These are phyloP conservation scores for Naematelia encephala DNA, from an alignment of 768 basidiomycete genomes.

Conservation along the genomic window DNA sequence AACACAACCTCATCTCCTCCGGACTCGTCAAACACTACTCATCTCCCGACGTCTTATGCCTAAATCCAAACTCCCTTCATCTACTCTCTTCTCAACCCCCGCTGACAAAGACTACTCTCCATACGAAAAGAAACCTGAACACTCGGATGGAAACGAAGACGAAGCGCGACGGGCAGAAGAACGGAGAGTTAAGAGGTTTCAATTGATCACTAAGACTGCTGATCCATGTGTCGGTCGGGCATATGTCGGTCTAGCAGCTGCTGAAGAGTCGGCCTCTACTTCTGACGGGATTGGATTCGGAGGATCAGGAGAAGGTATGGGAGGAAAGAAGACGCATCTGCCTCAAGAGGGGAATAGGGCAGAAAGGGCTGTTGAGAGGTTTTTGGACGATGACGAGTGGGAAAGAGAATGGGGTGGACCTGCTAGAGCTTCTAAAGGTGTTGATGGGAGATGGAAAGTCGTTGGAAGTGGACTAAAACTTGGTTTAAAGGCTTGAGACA, in stretches of 20 bases:
- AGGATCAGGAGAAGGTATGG: conserved; percentile 6
- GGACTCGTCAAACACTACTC: conserved; percentile 34
- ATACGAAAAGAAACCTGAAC: background rate
- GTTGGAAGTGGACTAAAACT: conserved; percentile 14
- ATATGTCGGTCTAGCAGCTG: conserved; percentile 26
- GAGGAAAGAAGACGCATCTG: conserved; percentile 1
- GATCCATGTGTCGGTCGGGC: conserved; percentile 36
- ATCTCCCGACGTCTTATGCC: conserved; percentile 29
- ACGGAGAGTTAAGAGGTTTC: conserved; percentile 41
- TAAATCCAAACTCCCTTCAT: background rate
- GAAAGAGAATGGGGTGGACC: conserved; percentile 20
- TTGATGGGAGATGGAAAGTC: conserved; percentile 27
- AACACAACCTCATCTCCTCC: conserved; percentile 40
- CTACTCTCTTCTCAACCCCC: conserved; percentile 1
- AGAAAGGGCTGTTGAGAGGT: conserved; percentile 32
- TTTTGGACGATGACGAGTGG: conserved; percentile 42
- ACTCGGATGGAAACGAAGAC: conserved; percentile 12
- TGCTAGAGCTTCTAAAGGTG: conserved; percentile 5
- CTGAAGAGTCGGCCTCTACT: conserved; percentile 13
- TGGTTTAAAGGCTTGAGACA: background rate
- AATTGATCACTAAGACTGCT: conserved; percentile 43
- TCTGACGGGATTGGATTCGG: conserved; percentile 9
- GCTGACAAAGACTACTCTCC: background rate
- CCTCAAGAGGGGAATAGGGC: conserved; percentile 13
- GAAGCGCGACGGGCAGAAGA: conserved; percentile 25